Percentiles rank a stretch among this genome's conserved stretches.
These are phyloP conservation scores for Middelhovenomyces tepae DNA, from an alignment of 805 yeast species.

Conservation along the genomic window DNA sequence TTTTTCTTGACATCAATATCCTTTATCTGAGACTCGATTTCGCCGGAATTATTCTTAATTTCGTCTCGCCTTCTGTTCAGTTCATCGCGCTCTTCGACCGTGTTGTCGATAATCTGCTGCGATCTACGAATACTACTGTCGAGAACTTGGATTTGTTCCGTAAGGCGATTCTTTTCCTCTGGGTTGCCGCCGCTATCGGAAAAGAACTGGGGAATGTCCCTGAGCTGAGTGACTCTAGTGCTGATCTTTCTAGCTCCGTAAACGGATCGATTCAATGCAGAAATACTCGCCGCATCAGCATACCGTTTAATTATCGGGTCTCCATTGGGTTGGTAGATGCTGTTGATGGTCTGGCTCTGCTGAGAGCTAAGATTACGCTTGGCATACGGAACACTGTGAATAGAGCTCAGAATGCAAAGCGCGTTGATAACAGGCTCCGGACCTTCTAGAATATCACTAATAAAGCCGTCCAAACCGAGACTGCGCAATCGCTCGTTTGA, in stretches of 20 bases:
- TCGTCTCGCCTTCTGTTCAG: no score
- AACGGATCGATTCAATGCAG: conserved; percentile 44
- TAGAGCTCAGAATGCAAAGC: conserved; percentile 45
- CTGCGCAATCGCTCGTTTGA: conserved; percentile 22
- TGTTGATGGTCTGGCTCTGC: conserved; percentile 30
- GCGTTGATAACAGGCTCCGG: conserved; percentile 63
- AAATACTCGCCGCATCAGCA: conserved; percentile 49
- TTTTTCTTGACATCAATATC: no score
- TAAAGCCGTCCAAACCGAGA: conserved; percentile 73
- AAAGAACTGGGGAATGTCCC: conserved; percentile 1
- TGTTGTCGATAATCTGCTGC: no score
- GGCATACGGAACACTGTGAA: conserved; percentile 57
- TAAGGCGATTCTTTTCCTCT: background rate
- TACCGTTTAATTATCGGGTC: conserved; percentile 44
- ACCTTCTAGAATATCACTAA: conserved; percentile 64
- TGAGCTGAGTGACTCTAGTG: conserved; percentile 18
- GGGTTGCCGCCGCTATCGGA: background rate
- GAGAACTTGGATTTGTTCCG: no score
- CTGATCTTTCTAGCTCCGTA: conserved; percentile 55
- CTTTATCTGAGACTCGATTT: no score
- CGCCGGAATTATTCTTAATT: no score
- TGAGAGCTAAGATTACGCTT: conserved; percentile 34
- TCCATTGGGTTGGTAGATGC: conserved; percentile 32
- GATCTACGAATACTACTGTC: no score
- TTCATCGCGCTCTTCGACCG: no score